Conservation (phyloP, 768 basidiomycete genomes). For the Boletus subcaerulescens region DNA sequence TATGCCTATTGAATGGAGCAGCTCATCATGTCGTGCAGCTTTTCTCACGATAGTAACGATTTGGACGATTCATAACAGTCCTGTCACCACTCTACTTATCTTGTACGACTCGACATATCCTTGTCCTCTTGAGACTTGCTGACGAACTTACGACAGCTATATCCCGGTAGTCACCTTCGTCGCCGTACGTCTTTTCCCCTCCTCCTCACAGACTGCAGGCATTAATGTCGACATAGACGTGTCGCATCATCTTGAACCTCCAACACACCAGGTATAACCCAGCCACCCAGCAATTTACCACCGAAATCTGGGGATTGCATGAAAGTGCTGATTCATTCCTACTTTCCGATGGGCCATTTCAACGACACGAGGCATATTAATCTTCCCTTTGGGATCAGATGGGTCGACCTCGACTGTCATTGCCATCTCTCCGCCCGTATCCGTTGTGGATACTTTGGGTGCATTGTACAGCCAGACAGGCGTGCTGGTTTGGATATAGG, state of each 20-base stretch:
- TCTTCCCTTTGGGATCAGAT: neutral
- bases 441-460: neutral
- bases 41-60: slow-evolving; percentile 11
- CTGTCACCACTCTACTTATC: slow-evolving; percentile 4
- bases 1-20: too few relatives aligned
- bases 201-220: neutral
- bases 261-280: neutral
- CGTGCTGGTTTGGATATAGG: neutral
- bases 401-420: neutral
- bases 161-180: slow-evolving; percentile 16
- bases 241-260: slow-evolving; percentile 20
- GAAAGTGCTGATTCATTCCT: slow-evolving; percentile 14
- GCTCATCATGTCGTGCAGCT: neutral
- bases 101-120: slow-evolving; percentile 3
- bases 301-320: slow-evolving; percentile 14
- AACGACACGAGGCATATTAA: neutral
- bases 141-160: slow-evolving; percentile 8
- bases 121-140: neutral
- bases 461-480: neutral
- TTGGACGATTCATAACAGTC: neutral
- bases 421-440: neutral
- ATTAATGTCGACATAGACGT: slow-evolving; percentile 1
- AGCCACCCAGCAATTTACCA: slow-evolving; percentile 6
- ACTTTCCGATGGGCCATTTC: neutral
- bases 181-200: slow-evolving; percentile 9